phyloP scores from a whole-genome alignment of 2,329 filamentous ascomycete genomes.

The Aspergillus intermedius region DNA sequence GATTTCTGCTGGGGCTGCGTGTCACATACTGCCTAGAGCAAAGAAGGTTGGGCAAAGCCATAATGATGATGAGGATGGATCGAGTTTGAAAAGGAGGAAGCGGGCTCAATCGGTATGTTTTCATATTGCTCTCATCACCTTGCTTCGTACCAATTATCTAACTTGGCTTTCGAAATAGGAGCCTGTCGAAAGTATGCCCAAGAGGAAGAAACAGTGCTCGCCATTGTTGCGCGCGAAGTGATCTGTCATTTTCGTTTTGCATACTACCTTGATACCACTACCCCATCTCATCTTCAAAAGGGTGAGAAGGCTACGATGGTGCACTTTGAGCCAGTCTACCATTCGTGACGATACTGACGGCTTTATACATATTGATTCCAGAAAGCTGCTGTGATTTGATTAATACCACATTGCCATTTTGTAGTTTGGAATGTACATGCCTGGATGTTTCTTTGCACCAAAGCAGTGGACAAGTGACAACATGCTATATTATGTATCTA shows the following conservation, averaged over 20 bases:
- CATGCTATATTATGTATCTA: too few species aligned
- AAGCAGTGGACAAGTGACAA: too few species aligned
- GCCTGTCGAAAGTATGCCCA: not conserved
- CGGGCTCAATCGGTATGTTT: slow-evolving; percentile 19
- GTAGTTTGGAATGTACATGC: too few species aligned
- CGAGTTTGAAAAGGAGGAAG: slow-evolving; percentile 9
- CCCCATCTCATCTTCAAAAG: too few species aligned
- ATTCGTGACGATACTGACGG: too few species aligned
- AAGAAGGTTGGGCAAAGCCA: not conserved
- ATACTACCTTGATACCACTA: too few species aligned
- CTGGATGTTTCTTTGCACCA: too few species aligned
- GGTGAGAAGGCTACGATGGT: too few species aligned
- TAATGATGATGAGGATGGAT: not conserved
- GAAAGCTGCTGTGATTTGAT: too few species aligned
- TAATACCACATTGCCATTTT: too few species aligned
- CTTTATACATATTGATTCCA: too few species aligned
- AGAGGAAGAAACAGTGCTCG: not conserved
- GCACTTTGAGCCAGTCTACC: too few species aligned
- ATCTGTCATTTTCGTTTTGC: not conserved
- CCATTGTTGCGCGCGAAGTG: not conserved
- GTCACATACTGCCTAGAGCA: not conserved
- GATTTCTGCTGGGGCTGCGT: slow-evolving; percentile 11
- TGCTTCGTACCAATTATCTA: not conserved
- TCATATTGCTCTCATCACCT: not conserved
- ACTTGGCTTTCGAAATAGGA: not conserved